Percentiles rank a stretch among this genome's conserved stretches.
phyloP scores from a whole-genome alignment of 768 basidiomycete species.

The Phlebiopsis gigantea region DNA sequence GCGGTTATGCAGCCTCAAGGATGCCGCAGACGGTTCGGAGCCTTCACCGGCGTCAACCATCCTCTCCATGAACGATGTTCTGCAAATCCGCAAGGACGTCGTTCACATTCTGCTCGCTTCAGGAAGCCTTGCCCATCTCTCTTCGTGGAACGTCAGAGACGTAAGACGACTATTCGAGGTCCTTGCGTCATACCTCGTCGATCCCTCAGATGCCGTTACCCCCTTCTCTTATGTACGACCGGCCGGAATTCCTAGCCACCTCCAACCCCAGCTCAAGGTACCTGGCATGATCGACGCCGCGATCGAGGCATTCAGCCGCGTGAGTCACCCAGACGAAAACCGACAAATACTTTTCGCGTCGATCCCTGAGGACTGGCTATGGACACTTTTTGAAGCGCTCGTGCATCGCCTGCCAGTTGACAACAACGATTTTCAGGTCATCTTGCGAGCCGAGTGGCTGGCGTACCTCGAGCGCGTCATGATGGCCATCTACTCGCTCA shows the following conservation, averaged over 20 bases:
- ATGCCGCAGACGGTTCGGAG: constrained; percentile 21
- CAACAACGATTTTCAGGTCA: constrained; percentile 67
- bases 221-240: constrained; percentile 55
- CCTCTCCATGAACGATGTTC: constrained; percentile 66
- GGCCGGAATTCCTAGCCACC: constrained; percentile 36
- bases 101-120: constrained; percentile 66
- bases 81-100: constrained; percentile 72
- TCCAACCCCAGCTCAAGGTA: constrained; percentile 33
- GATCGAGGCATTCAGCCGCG: constrained; percentile 79
- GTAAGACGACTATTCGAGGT: constrained; percentile 59
- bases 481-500: constrained; percentile 81
- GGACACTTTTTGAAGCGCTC: constrained; percentile 61
- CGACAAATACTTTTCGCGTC: constrained; percentile 63
- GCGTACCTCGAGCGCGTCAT: constrained; percentile 74
- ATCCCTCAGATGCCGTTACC: constrained; percentile 59
- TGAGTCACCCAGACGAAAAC: constrained; percentile 74
- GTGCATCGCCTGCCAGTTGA: constrained; percentile 81
- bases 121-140: constrained; percentile 45
- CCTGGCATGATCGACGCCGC: constrained; percentile 65
- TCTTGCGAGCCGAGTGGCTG: constrained; percentile 60
- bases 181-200: constrained; percentile 70
- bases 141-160: constrained; percentile 36
- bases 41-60: constrained; percentile 42
- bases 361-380: constrained; percentile 53
- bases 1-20: constrained; percentile 55